phyloP scores from a whole-genome alignment of 148 eudicot species.

The Chenopodium suecicum region DNA sequence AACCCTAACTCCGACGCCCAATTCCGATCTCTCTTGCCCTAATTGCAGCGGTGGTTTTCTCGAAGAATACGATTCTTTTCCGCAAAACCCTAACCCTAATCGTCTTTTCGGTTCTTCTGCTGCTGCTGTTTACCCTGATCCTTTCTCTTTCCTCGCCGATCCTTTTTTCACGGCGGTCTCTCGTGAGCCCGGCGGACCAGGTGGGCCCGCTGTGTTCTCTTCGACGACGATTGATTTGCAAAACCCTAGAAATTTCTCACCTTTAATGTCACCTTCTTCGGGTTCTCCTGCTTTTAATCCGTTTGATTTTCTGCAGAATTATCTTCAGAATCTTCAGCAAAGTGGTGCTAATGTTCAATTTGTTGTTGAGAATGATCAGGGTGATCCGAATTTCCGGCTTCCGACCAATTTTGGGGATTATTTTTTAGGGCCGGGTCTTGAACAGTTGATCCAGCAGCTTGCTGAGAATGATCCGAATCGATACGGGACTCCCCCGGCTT shows the following conservation, averaged over 20 bases:
- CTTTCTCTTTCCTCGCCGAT: slow-evolving; percentile 11
- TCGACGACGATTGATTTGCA: slow-evolving; percentile 26
- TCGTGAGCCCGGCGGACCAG: background rate
- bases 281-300: slow-evolving; percentile 26
- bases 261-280: background rate
- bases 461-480: slow-evolving; percentile 72
- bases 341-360: slow-evolving; percentile 43
- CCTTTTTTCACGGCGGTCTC: background rate
- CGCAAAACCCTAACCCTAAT: slow-evolving; percentile 23
- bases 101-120: background rate
- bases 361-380: slow-evolving; percentile 28
- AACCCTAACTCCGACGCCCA: slow-evolving; percentile 21
- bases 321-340: slow-evolving; percentile 16
- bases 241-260: slow-evolving; percentile 27
- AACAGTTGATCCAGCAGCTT: slow-evolving; percentile 57
- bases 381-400: slow-evolving; percentile 28
- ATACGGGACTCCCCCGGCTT: slow-evolving; percentile 70
- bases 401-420: slow-evolving; percentile 62
- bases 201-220: slow-evolving; percentile 15
- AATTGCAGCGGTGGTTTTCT: slow-evolving; percentile 40
- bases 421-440: slow-evolving; percentile 65
- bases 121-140: background rate
- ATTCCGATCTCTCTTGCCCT: slow-evolving; percentile 35
- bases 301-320: slow-evolving; percentile 32
- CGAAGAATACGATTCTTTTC: slow-evolving; percentile 26